phyloP scores from a whole-genome alignment of 768 basidiomycete species.

The Xerocomellus chrysenteron region DNA sequence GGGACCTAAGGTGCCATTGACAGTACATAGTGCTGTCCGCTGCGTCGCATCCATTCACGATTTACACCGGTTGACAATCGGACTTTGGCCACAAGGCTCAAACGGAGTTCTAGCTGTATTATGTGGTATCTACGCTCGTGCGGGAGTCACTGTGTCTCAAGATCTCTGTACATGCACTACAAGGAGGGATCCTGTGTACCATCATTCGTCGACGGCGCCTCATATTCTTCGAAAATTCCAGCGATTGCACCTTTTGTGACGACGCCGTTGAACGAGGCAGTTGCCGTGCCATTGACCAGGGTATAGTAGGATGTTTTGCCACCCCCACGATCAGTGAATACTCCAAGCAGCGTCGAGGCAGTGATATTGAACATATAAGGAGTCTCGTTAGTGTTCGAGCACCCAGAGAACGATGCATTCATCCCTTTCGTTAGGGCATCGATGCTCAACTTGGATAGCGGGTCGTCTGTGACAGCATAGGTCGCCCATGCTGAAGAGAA shows the following conservation, averaged over 20 bases:
- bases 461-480: slow-evolving; percentile 15
- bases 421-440: neutral
- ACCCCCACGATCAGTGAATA: slow-evolving; percentile 12
- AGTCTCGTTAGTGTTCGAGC: neutral
- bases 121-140: too few relatives aligned
- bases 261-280: neutral
- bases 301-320: slow-evolving; percentile 11
- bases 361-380: slow-evolving; percentile 11
- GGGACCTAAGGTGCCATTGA: too few relatives aligned
- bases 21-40: too few relatives aligned
- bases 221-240: slow-evolving; percentile 6
- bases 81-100: too few relatives aligned
- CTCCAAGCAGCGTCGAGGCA: neutral
- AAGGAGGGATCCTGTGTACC: too few relatives aligned
- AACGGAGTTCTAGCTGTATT: too few relatives aligned
- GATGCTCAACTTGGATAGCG: slow-evolving; percentile 2
- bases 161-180: too few relatives aligned
- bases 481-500: slow-evolving; percentile 12
- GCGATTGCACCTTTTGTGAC: neutral
- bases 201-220: neutral
- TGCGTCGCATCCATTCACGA: too few relatives aligned
- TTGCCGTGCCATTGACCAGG: slow-evolving; percentile 5
- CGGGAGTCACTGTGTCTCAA: too few relatives aligned
- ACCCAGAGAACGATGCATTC: slow-evolving; percentile 9
- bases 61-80: too few relatives aligned